Evolutionary conservation across 73 alveolate species (phyloP).

Genomic region (Effrenium voratum): DNA sequence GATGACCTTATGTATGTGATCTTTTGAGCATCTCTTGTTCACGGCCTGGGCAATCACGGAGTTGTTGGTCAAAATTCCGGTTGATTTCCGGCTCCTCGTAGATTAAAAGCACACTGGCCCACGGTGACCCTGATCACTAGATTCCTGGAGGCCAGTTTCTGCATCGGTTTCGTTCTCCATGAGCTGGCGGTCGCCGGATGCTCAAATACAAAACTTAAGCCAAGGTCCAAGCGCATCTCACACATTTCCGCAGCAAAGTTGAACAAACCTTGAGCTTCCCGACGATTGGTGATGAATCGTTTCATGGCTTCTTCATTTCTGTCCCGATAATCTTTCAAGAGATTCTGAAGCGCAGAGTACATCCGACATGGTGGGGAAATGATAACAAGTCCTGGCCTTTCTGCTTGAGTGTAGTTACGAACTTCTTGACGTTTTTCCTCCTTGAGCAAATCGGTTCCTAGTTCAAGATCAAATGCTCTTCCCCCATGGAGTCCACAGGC

Average conservation of each 20-base stretch:
- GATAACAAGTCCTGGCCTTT: not conserved
- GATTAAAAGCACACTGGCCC: not conserved
- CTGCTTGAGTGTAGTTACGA: not conserved
- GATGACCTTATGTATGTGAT: not conserved
- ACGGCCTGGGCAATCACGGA: not conserved
- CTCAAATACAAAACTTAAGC: not conserved
- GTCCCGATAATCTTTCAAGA: not conserved
- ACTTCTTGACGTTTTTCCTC: not conserved
- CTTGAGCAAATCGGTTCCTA: not conserved
- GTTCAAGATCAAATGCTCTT: not conserved
- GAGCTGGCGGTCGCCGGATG: not conserved
- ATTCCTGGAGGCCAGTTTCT: not conserved
- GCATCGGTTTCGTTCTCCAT: not conserved
- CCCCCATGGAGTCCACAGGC: not conserved
- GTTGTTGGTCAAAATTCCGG: not conserved
- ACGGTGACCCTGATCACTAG: not conserved
- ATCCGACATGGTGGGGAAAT: not conserved
- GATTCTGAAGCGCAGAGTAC: not conserved
- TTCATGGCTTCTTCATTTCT: not conserved
- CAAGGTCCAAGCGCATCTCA: not conserved
- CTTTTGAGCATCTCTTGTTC: not conserved
- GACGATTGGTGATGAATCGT: not conserved
- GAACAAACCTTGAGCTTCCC: not conserved
- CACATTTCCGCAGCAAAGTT: not conserved
- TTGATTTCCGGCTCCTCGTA: not conserved